Base-by-base conservation (phyloP, 768 basidiomycete genomes). In the Amanita pseudoporphyria region DNA sequence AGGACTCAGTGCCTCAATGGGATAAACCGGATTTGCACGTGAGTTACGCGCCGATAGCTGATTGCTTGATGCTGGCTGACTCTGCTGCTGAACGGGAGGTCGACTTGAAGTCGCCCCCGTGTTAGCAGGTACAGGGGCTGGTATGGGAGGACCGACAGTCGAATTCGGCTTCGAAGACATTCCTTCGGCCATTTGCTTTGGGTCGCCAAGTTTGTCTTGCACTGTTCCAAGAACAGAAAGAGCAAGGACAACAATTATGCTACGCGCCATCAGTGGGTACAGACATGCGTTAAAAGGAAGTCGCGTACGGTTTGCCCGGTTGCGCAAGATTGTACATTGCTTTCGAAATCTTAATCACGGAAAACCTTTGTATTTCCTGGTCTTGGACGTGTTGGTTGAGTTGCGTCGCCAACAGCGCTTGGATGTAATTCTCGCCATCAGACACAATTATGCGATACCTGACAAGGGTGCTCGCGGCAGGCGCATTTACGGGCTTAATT, bases 391-490 rank as follows among this genome's bases (percentile, higher is more conserved):
- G 67, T 6, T 70, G 54, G 58, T 97, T 97, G 39, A 93, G 76
- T 59, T 91, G 87, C 0, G 94, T 97, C 4, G 93, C 89, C 30
- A 98, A 73, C 96, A 99, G 97, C 21, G 87, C 83, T 64, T 97
- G 96, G 42, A 87, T 72, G 63, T 87, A 96, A 56, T 87, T 68
- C 16, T 73, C 71, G 35, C 95, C 93, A 65, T 98, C 95, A 0
- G 92, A 95, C 35, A 97, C 70, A 64, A 97, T 89, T 52, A 95
- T 74, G 53, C 91, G 77, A 64, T 77, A 81, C 51, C 84, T 71
- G 59, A 86, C 84, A 39, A 72, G 55, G 39, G 65, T 24, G 6
- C 46, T 63, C 9, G 57, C 52, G 18, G 54, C 60, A n/a, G 61
- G 55, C 7, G 62, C 61, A 42, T 64, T 68, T 35, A 96, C 84